phyloP scores from a whole-genome alignment of 345 rosid species.

The Eucalyptus sideroxylon region DNA sequence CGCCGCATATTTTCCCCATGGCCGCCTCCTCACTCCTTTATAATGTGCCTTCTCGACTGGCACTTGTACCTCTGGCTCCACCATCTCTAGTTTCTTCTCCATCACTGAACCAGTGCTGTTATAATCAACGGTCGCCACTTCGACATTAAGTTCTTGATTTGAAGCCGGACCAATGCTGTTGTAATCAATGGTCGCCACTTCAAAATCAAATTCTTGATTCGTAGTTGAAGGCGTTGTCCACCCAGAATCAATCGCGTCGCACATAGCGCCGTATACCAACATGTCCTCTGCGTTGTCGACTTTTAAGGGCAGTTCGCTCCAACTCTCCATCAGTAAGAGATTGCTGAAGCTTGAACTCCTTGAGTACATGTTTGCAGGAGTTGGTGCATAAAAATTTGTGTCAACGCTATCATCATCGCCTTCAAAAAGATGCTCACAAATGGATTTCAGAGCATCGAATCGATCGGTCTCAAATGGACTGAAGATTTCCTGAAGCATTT shows the following conservation, averaged over 20 bases:
- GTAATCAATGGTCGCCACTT: not conserved
- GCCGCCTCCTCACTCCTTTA: conserved; percentile 36
- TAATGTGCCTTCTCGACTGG: not conserved
- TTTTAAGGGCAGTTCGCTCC: conserved; percentile 25
- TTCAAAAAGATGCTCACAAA: not conserved
- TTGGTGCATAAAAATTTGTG: not conserved
- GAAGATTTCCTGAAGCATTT: not conserved
- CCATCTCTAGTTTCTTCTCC: not conserved
- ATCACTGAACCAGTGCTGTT: not conserved
- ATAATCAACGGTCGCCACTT: not conserved
- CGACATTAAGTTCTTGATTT: not conserved
- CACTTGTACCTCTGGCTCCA: not conserved
- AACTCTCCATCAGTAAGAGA: conserved; percentile 11
- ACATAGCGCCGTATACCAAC: conserved; percentile 10
- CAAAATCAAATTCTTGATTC: not conserved
- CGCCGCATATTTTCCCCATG: conserved; percentile 35
- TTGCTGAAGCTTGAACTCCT: conserved; percentile 24
- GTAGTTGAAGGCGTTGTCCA: conserved; percentile 4
- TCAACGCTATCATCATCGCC: not conserved
- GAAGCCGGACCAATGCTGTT: not conserved
- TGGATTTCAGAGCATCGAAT: not conserved
- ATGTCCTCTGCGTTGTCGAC: conserved; percentile 21
- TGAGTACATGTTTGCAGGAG: not conserved
- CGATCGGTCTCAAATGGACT: not conserved
- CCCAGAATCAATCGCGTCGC: conserved; percentile 9